Conservation (phyloP, 129 eudicot genomes). For the Daucus carota region DH1_v3.0 NC_030385.2:44340001-44340500, state of each 20-base stretch:
- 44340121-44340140: no score
- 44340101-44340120: neutral
- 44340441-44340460: neutral
- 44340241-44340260: no score
- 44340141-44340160: no score
- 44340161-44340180: no score
- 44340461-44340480: slow-evolving; percentile 1
- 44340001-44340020: neutral
- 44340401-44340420: neutral
- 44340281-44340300: no score
- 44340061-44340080: slow-evolving; percentile 31
- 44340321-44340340: neutral
- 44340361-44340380: slow-evolving; percentile 35
- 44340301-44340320: no score
- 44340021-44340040: slow-evolving; percentile 23
- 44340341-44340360: slow-evolving; percentile 8
- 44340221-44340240: no score
- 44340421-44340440: neutral
- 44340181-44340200: no score
- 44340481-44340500: slow-evolving; percentile 1
- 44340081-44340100: slow-evolving; percentile 16
- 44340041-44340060: slow-evolving; percentile 57
- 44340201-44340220: no score
- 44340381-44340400: neutral
- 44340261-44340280: no score